Conservation (phyloP, 2,329 filamentous ascomycete species). For the Cladophialophora carrionii region DNA sequence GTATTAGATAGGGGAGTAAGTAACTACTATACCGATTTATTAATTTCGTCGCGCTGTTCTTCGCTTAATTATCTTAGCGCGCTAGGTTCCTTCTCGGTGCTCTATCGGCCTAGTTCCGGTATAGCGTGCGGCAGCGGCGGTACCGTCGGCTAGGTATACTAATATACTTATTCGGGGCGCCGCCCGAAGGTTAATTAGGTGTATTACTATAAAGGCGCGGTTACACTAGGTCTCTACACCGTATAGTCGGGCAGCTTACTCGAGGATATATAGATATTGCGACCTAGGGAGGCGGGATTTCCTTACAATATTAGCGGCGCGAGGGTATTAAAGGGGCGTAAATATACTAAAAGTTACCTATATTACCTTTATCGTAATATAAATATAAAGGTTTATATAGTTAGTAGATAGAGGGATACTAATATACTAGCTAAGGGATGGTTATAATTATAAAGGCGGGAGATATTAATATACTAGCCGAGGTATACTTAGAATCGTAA, state of each 20-base stretch:
- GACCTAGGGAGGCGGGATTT: conserved; percentile 59
- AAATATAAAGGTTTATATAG: conserved; percentile 8
- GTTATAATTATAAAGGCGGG: no score
- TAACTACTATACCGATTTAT: conserved; percentile 87
- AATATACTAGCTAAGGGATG: no score
- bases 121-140: conserved; percentile 48
- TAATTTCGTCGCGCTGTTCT: conserved; percentile 90
- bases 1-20: no score
- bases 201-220: conserved; percentile 46
- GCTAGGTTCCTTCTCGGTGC: conserved; percentile 52
- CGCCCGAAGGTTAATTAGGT: conserved; percentile 50
- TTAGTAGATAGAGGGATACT: no score
- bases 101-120: conserved; percentile 46
- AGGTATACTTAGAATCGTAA: no score
- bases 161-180: conserved; percentile 38
- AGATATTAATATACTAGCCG: no score
- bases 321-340: conserved; percentile 11
- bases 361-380: conserved; percentile 9
- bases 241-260: conserved; percentile 57
- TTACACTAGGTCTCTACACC: conserved; percentile 29
- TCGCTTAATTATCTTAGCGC: conserved; percentile 68
- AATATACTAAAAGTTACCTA: conserved; percentile 20
- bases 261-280: conserved; percentile 56
- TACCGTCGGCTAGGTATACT: conserved; percentile 46
- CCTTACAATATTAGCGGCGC: no score